phyloP scores from a whole-genome alignment of 2,329 filamentous ascomycete genomes.

The Sclerotinia nivalis region DNA sequence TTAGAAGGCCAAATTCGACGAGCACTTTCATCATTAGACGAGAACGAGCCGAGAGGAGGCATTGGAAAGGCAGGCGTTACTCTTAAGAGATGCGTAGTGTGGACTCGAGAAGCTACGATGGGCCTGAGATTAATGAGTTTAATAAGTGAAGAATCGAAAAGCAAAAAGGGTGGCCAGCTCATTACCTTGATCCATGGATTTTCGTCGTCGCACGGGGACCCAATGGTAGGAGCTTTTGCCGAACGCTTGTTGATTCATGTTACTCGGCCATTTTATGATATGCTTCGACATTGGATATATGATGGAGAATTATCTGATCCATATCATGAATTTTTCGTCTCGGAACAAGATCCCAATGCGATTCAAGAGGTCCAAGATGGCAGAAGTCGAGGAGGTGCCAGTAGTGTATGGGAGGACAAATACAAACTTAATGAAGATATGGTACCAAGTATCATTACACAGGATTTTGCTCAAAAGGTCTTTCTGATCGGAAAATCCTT shows the following conservation, averaged over 20 bases:
- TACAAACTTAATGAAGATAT: conserved; percentile 83
- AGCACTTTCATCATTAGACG: conserved; percentile 73
- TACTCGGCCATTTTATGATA: conserved; percentile 93
- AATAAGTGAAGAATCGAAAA: conserved; percentile 88
- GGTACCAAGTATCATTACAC: conserved; percentile 90
- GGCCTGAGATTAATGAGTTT: conserved; percentile 89
- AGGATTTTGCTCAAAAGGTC: conserved; percentile 93
- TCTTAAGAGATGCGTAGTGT: conserved; percentile 91
- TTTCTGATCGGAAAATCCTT: conserved; percentile 97
- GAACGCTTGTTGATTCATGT: conserved; percentile 84
- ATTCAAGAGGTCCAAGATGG: conserved; percentile 49
- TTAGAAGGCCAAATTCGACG: conserved; percentile 88
- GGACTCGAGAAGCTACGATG: conserved; percentile 97
- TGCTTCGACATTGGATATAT: conserved; percentile 95
- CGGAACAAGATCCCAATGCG: conserved; percentile 67
- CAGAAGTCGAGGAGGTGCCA: conserved; percentile 62
- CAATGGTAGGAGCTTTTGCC: conserved; percentile 89
- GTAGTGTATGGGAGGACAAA: conserved; percentile 97
- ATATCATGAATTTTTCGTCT: conserved; percentile 92
- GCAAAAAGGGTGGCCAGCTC: conserved; percentile 83
- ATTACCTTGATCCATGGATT: conserved; percentile 93
- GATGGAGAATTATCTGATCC: conserved; percentile 97
- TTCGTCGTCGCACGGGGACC: conserved; percentile 90
- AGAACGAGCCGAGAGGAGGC: conserved; percentile 64
- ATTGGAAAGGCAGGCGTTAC: conserved; percentile 89